phyloP scores from a whole-genome alignment of 2,329 filamentous ascomycete genomes.

The Tolypocladium sp. region DNA sequence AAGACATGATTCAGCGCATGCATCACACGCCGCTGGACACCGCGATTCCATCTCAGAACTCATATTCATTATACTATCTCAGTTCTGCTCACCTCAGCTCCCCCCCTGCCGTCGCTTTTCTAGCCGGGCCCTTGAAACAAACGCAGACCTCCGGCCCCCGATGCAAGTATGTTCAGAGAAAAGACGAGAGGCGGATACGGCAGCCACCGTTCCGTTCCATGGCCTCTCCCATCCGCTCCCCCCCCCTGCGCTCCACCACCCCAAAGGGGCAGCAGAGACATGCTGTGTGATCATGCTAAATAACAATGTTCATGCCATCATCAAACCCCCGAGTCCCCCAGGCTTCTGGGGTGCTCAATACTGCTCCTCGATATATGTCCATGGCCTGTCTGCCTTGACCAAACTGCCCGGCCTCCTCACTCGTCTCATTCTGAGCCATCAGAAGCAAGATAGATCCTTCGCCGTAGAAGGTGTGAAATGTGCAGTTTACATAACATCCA shows the following conservation, averaged over 20 bases:
- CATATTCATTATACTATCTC: background rate
- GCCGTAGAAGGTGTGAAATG: slow-evolving; percentile 9
- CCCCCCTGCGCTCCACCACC: background rate
- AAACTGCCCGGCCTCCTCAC: background rate
- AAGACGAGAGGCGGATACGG: background rate
- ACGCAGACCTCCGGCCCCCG: background rate
- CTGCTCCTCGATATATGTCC: background rate
- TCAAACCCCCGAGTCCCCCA: slow-evolving; percentile 3
- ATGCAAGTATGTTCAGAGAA: background rate
- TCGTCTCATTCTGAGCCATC: background rate
- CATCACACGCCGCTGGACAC: no score
- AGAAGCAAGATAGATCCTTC: slow-evolving; percentile 4
- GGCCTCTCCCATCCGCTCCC: background rate
- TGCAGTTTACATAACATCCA: slow-evolving; percentile 26
- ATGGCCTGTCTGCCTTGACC: background rate
- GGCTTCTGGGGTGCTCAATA: background rate
- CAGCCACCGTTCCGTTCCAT: background rate
- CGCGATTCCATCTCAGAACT: background rate
- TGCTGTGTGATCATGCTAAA: slow-evolving; percentile 17
- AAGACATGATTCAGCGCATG: no score
- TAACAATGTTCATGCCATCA: slow-evolving; percentile 26
- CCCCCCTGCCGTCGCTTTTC: background rate
- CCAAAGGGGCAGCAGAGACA: slow-evolving; percentile 1
- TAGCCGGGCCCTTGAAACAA: background rate
- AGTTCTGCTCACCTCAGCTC: background rate